These are phyloP conservation scores for Aspergillus ellipticus DNA, from an alignment of 495 filamentous ascomycete genomes.

Conservation along the genomic window DNA sequence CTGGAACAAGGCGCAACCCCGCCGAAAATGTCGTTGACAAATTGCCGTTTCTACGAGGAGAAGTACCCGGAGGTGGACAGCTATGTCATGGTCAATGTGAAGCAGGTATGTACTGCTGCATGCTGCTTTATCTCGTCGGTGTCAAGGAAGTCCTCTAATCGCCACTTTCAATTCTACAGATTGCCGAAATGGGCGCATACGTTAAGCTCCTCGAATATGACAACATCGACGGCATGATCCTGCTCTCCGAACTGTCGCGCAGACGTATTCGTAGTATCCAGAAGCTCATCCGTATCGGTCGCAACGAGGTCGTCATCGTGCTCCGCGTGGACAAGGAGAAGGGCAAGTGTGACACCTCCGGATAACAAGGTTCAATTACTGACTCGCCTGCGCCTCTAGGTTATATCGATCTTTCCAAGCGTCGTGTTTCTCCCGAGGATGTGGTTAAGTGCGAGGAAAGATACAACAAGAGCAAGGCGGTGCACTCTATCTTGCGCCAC, in stretches of 20 bases:
- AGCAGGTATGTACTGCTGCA: constrained; percentile 61
- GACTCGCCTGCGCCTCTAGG: constrained; percentile 45
- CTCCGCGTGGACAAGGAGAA: constrained; percentile 99
- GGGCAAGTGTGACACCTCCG: constrained; percentile 49
- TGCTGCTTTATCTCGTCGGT: neutral
- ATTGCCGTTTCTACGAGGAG: constrained; percentile 98
- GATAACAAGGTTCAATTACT: constrained; percentile 13
- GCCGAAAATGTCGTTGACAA: constrained; percentile 88
- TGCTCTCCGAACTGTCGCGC: constrained; percentile 91
- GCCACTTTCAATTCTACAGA: constrained; percentile 49
- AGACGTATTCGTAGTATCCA: constrained; percentile 97
- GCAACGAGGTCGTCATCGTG: constrained; percentile 97
- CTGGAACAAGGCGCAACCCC: constrained; percentile 42
- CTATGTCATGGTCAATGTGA: constrained; percentile 99
- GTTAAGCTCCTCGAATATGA: constrained; percentile 99
- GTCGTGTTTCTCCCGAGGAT: constrained; percentile 94
- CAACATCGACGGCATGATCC: constrained; percentile 99
- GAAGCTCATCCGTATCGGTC: constrained; percentile 95
- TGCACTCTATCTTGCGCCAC: constrained; percentile 96
- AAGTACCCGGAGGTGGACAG: constrained; percentile 98
- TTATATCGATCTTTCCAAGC: constrained; percentile 98
- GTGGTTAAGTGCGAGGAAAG: constrained; percentile 97
- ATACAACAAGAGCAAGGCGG: constrained; percentile 99
- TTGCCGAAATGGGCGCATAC: constrained; percentile 99
- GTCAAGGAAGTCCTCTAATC: constrained; percentile 5